A percentile compares a stretch with the other conserved stretches of the same genome.
Conservation (phyloP, 2,329 filamentous ascomycete species). For the Clathrospora elynae region DNA sequence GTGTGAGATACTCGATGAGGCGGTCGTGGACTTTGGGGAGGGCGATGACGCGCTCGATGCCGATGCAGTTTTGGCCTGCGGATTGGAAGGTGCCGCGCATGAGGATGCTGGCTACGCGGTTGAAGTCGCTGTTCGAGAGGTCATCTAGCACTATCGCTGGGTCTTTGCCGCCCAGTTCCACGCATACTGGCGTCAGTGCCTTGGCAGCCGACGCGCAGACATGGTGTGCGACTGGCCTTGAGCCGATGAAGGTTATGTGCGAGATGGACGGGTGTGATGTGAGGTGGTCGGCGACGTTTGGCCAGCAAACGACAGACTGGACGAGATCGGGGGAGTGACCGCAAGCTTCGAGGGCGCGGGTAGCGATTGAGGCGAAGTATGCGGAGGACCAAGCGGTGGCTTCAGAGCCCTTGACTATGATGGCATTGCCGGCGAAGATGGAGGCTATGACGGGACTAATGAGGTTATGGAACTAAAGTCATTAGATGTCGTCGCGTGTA, state of each 20-base stretch:
- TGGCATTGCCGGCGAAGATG: slow-evolving; percentile 87
- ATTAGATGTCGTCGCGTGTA: slow-evolving; percentile 7
- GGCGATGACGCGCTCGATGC: slow-evolving; percentile 90
- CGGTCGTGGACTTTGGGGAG: slow-evolving; percentile 75
- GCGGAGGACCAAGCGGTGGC: slow-evolving; percentile 90
- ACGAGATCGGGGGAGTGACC: slow-evolving; percentile 82
- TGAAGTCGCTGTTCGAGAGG: slow-evolving; percentile 65
- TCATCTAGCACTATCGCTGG: slow-evolving; percentile 89
- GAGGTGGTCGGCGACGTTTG: slow-evolving; percentile 76
- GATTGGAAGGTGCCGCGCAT: slow-evolving; percentile 95
- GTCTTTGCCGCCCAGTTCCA: slow-evolving; percentile 95
- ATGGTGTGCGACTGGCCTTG: slow-evolving; percentile 80
- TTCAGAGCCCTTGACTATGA: slow-evolving; percentile 93
- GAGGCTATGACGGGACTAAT: slow-evolving; percentile 88
- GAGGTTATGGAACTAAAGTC: slow-evolving; percentile 82
- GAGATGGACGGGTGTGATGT: slow-evolving; percentile 83
- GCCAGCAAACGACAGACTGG: slow-evolving; percentile 87
- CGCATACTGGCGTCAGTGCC: slow-evolving; percentile 81
- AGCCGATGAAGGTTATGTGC: slow-evolving; percentile 97
- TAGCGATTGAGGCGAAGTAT: slow-evolving; percentile 81
- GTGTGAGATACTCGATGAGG: slow-evolving; percentile 71
- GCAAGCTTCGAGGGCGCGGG: slow-evolving; percentile 78
- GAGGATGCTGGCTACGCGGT: slow-evolving; percentile 77
- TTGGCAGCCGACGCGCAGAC: slow-evolving; percentile 87
- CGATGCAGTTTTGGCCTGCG: slow-evolving; percentile 96